Evolutionary conservation across 331 rosid genomes (phyloP), one percentile per base, ranked within the genome.

Genomic region (Rosa hybrid): DNA sequence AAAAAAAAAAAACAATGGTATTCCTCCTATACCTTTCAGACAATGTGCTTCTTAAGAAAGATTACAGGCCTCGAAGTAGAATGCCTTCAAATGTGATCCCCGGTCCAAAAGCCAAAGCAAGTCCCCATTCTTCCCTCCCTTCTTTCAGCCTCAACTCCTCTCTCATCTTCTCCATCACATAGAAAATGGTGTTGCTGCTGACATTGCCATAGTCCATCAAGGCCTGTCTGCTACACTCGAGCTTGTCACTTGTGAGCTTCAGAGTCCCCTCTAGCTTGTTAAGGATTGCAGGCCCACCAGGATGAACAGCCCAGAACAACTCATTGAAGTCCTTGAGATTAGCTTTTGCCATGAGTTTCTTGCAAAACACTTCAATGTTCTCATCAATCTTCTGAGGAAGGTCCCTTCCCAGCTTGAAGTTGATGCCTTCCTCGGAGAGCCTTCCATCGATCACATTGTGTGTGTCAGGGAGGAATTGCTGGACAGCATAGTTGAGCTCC

Each of bases 21-120:
- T 7, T 34, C 70, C 9, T 14, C 70, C 42, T 27, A 27, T 63
- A 63, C 44, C n/a, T 63, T 34, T 50, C 48, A 16, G 75, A 45
- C 34, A 21, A 25, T 7, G 16, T 13, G 2, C 11, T 25, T 23
- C 2, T n/a, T n/a, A 13, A 18, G 21, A 48, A 45, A 16, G 76
- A 84, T 86, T 45, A 94, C 13, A 96, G 92, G 86, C 91, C 89
- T 38, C 99, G 97, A 7, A 93, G 60, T 81, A 96, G 99, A 86
- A 96, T 83, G 71, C 99, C 98, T 87, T 96, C 99, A 77, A 93
- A 96, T 27, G 99, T 93, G 60, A 96, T 92, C 44, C 99, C 98
- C 0, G 98, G 98, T 76, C 99, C 98, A 85, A 96, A 96, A 2
- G 99, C 99, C 76, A 96, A 82, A n/a, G 91, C 98, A 75, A 93